Conservation (phyloP, 768 basidiomycete species). For the Auriscalpium vulgare region DNA sequence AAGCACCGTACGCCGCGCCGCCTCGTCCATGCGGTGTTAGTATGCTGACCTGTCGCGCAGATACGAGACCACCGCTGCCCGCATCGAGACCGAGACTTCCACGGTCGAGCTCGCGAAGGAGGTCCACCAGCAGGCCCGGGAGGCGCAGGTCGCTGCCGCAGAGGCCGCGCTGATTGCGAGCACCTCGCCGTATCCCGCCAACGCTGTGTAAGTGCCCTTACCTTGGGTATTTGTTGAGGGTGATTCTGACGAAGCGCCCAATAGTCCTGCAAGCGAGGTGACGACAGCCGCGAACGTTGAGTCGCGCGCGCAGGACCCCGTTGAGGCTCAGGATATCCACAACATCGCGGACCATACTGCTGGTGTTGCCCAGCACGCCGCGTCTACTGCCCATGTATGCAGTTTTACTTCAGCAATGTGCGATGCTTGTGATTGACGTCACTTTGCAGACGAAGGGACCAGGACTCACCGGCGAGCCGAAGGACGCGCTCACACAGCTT, state of each 20-base stretch:
- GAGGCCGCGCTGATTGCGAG: conserved; percentile 3
- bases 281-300: conserved; percentile 51
- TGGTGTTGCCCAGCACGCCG: conserved; percentile 43
- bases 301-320: conserved; percentile 35
- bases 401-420: background rate
- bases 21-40: background rate
- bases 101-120: conserved; percentile 4
- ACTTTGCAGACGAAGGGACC: conserved; percentile 3
- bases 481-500: conserved; percentile 22
- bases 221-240: background rate
- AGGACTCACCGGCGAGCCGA: background rate
- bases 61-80: conserved; percentile 9
- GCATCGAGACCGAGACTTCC: conserved; percentile 9
- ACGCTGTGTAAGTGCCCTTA: background rate
- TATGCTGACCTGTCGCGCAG: background rate
- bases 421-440: background rate
- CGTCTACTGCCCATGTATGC: conserved; percentile 43
- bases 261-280: conserved; percentile 19
- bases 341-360: conserved; percentile 37
- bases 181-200: background rate
- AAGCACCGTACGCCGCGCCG: background rate
- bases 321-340: conserved; percentile 36
- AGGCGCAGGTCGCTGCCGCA: conserved; percentile 3
- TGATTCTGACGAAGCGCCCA: background rate
- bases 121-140: background rate